Percentiles rank a stretch among this genome's conserved stretches.
These are phyloP conservation scores for Solanum etuberosum DNA, from an alignment of 257 asterid genomes.

Conservation along the genomic window DNA sequence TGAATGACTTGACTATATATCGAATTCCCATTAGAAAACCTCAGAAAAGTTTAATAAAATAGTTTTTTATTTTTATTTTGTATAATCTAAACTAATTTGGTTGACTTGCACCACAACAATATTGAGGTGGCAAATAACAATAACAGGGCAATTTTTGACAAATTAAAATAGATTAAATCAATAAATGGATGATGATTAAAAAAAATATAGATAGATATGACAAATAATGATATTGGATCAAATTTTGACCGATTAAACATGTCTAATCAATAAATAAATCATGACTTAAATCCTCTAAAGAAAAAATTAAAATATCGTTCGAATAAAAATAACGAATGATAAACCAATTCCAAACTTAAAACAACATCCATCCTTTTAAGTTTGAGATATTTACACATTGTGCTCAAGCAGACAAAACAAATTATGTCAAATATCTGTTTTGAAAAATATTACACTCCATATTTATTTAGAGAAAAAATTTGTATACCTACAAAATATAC, in stretches of 20 bases:
- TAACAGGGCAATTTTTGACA: not conserved
- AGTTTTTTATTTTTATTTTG: too few species aligned
- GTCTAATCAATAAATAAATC: not conserved
- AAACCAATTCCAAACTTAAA: not conserved
- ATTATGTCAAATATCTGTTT: not conserved
- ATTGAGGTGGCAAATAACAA: not conserved
- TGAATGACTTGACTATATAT: not conserved
- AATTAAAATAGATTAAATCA: not conserved
- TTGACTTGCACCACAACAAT: not conserved
- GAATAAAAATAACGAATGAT: not conserved
- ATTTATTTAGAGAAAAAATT: not conserved
- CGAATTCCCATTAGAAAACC: not conserved
- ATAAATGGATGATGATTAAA: not conserved
- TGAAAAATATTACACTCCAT: not conserved
- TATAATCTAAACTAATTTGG: not conserved
- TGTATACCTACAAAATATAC: not conserved
- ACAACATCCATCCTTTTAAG: not conserved
- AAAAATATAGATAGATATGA: not conserved
- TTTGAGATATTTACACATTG: not conserved
- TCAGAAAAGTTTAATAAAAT: not conserved
- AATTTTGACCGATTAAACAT: not conserved
- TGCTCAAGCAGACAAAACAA: not conserved
- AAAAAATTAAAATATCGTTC: not conserved
- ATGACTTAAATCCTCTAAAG: not conserved
- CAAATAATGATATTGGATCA: not conserved